phyloP scores from a whole-genome alignment of 2,329 filamentous ascomycete species.

The Diatrype stigma region DNA sequence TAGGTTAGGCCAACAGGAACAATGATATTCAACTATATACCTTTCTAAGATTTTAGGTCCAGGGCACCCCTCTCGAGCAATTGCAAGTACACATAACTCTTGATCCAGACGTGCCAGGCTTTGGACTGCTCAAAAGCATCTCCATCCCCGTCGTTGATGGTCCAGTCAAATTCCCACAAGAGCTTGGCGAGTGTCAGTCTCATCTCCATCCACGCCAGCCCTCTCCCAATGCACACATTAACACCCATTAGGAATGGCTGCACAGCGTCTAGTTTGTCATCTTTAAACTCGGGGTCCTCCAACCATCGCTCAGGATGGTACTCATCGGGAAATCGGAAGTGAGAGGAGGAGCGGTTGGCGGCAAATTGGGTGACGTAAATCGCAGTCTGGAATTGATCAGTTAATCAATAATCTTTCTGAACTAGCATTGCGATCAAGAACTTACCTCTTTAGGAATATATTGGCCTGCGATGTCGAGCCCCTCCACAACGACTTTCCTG shows the following conservation, averaged over 20 bases:
- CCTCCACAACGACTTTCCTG: background rate
- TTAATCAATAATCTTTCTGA: background rate
- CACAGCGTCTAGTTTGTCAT: slow-evolving; percentile 1
- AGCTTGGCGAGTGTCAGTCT: slow-evolving; percentile 1
- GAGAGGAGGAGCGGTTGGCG: background rate
- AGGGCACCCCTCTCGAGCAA: background rate
- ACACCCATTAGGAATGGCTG: slow-evolving; percentile 3
- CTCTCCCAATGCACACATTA: slow-evolving; percentile 2
- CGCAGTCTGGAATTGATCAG: background rate
- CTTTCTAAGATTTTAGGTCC: background rate
- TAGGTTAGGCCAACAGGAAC: too few relatives aligned
- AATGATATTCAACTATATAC: background rate
- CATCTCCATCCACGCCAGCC: slow-evolving; percentile 3
- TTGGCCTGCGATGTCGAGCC: background rate
- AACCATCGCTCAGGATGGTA: slow-evolving; percentile 2
- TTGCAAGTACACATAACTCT: background rate
- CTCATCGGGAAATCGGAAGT: background rate
- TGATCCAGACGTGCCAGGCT: slow-evolving; percentile 3
- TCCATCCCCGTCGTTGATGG: background rate
- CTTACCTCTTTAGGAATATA: slow-evolving; percentile 1
- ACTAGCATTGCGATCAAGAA: too few relatives aligned
- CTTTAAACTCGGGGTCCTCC: background rate
- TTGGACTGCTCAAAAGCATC: background rate
- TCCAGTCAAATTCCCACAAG: slow-evolving; percentile 3
- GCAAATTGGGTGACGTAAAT: slow-evolving; percentile 3